These are phyloP conservation scores for Xylaria acuta DNA, from an alignment of 495 filamentous ascomycete species.

Conservation along the genomic window DNA sequence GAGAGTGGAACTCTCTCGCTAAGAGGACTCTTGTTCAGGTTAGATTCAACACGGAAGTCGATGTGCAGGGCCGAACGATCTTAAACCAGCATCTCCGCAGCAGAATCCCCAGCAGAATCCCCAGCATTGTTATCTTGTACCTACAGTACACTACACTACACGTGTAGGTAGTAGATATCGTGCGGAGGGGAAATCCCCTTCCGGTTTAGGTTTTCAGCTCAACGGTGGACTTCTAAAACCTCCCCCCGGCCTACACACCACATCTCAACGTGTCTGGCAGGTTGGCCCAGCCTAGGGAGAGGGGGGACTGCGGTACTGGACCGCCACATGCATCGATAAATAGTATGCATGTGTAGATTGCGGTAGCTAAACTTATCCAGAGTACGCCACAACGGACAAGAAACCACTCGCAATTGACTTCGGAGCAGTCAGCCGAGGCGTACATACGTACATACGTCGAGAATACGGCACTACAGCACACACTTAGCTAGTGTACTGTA, in stretches of 20 bases:
- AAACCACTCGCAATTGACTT: background rate
- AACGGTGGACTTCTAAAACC: background rate
- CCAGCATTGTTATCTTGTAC: background rate
- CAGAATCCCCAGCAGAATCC: conserved; percentile 4
- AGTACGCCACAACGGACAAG: conserved; percentile 18
- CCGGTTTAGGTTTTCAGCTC: conserved; percentile 17
- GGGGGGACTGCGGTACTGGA: conserved; percentile 5
- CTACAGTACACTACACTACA: background rate
- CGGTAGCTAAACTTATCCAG: conserved; percentile 9
- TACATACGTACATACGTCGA: background rate
- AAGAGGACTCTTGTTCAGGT: conserved; percentile 3
- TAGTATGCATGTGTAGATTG: conserved; percentile 14
- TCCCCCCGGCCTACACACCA: conserved; percentile 14
- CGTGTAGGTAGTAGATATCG: background rate
- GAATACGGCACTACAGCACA: background rate
- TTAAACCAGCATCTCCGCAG: background rate
- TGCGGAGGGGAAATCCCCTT: conserved; percentile 16
- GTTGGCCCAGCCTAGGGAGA: conserved; percentile 9
- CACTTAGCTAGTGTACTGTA: background rate
- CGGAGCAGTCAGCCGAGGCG: conserved; percentile 22
- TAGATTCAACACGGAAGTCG: conserved; percentile 7
- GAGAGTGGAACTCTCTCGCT: conserved; percentile 18
- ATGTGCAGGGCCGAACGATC: conserved; percentile 6
- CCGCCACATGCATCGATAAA: conserved; percentile 5
- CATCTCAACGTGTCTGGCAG: conserved; percentile 12